Evolutionary conservation across 2,329 filamentous ascomycete species (phyloP).

Genomic region (Diplodia corticola): DNA sequence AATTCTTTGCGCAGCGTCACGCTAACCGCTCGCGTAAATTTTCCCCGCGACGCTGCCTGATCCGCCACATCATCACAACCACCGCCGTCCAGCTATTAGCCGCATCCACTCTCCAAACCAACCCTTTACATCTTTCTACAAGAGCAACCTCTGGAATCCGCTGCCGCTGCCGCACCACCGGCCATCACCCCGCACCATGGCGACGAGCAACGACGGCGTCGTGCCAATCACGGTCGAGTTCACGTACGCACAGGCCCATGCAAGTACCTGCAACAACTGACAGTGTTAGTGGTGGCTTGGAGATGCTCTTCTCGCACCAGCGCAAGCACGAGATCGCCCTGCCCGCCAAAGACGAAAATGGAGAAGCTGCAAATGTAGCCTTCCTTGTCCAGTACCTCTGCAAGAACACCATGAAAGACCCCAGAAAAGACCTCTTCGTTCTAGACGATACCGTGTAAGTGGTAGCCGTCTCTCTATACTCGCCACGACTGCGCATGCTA

Average conservation of each 20-base stretch:
- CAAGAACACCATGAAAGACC: constrained; percentile 79
- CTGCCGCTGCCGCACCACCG: not conserved
- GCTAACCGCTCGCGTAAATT: constrained; percentile 23
- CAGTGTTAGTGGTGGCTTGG: constrained; percentile 76
- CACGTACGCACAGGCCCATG: constrained; percentile 49
- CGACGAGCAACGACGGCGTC: constrained; percentile 32
- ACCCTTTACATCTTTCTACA: not conserved
- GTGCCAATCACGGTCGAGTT: constrained; percentile 73
- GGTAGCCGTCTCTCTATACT: not conserved
- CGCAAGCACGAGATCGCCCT: constrained; percentile 70
- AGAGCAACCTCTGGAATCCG: not conserved
- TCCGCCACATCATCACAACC: constrained; percentile 8
- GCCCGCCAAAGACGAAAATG: constrained; percentile 62
- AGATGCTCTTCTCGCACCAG: constrained; percentile 88
- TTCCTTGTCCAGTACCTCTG: constrained; percentile 79
- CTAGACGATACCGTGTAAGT: constrained; percentile 85
- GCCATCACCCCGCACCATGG: constrained; percentile 23
- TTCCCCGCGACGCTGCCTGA: constrained; percentile 5
- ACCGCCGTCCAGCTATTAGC: not conserved
- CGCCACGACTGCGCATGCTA: constrained; percentile 21
- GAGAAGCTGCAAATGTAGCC: constrained; percentile 66
- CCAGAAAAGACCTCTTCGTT: constrained; percentile 83
- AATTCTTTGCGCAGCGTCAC: constrained; percentile 12
- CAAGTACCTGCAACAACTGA: not conserved
- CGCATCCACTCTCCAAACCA: no score